phyloP scores from a whole-genome alignment of 192 early-diverging fungal genomes.

The Oehlia diaphana region DNA sequence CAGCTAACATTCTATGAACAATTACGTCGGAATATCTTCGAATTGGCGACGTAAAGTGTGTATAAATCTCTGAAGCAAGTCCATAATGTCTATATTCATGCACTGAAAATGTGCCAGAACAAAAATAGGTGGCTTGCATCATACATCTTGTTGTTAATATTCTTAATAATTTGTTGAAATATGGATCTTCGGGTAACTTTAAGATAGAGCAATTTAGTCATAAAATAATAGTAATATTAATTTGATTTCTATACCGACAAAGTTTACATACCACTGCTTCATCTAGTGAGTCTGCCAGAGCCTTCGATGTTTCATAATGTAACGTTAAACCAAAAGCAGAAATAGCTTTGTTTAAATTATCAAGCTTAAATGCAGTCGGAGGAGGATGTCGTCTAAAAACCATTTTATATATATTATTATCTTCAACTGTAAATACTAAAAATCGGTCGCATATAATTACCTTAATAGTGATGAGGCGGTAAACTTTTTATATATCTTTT shows the following conservation, averaged over 20 bases:
- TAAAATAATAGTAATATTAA: background rate
- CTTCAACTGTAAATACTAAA: background rate
- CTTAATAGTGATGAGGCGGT: constrained; percentile 80
- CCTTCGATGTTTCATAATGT: constrained; percentile 69
- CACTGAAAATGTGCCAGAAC: constrained; percentile 72
- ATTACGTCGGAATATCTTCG: constrained; percentile 95
- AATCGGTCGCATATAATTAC: constrained; percentile 30
- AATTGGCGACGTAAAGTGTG: constrained; percentile 99
- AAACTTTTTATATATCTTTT: constrained; percentile 77
- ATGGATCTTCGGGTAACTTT: constrained; percentile 77
- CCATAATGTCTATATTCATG: constrained; percentile 86
- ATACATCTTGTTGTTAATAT: constrained; percentile 93
- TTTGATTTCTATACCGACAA: background rate
- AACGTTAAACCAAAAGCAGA: constrained; percentile 60
- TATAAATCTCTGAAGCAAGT: constrained; percentile 89
- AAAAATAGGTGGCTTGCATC: constrained; percentile 99
- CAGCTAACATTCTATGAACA: constrained; percentile 85
- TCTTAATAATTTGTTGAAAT: constrained; percentile 95
- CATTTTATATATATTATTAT: background rate
- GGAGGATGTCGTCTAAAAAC: constrained; percentile 45
- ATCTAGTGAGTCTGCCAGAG: constrained; percentile 89
- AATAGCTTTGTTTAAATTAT: constrained; percentile 61
- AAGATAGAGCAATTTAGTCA: constrained; percentile 34
- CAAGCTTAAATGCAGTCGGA: constrained; percentile 50
- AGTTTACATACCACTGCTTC: constrained; percentile 55